Evolutionary conservation across 768 basidiomycete species (phyloP).

Genomic region (Lanmaoa pseudosensibilis): DNA sequence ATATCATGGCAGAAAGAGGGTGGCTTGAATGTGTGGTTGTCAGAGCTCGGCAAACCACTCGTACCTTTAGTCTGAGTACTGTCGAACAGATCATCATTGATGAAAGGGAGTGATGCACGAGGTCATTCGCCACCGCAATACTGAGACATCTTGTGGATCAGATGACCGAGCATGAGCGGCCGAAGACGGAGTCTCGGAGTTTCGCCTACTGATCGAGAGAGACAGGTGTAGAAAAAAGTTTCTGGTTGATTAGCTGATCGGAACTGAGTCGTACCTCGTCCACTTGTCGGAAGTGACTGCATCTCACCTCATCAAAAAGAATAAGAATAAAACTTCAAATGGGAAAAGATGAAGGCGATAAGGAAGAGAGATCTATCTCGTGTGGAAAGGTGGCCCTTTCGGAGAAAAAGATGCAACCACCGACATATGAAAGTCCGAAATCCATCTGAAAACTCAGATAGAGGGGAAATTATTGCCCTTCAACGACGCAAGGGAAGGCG

Average conservation of each 20-base stretch:
- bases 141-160: slow-evolving; percentile 10
- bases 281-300: slow-evolving; percentile 14
- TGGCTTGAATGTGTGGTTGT: slow-evolving; percentile 12
- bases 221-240: slow-evolving; percentile 19
- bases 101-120: slow-evolving; percentile 27
- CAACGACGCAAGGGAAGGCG: slow-evolving; percentile 9
- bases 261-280: slow-evolving; percentile 12
- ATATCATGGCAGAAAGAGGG: slow-evolving; percentile 18
- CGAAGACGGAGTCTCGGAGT: slow-evolving; percentile 20
- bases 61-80: slow-evolving; percentile 17
- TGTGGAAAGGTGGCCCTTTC: slow-evolving; percentile 24
- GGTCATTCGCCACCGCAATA: slow-evolving; percentile 22
- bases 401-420: slow-evolving; percentile 27
- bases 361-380: slow-evolving; percentile 13
- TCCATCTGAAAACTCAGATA: slow-evolving; percentile 31
- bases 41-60: slow-evolving; percentile 17
- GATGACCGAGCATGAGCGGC: slow-evolving; percentile 14
- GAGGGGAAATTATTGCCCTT: slow-evolving; percentile 18
- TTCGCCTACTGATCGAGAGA: slow-evolving; percentile 10
- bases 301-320: slow-evolving; percentile 17
- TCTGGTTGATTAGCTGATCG: slow-evolving; percentile 15
- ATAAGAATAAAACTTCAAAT: slow-evolving; percentile 18
- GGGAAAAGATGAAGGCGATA: slow-evolving; percentile 24
- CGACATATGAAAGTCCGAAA: slow-evolving; percentile 36
- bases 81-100: slow-evolving; percentile 19